These are phyloP conservation scores for Alternaria gansuensis DNA, from an alignment of 2,329 filamentous ascomycete species.

Conservation along the genomic window DNA sequence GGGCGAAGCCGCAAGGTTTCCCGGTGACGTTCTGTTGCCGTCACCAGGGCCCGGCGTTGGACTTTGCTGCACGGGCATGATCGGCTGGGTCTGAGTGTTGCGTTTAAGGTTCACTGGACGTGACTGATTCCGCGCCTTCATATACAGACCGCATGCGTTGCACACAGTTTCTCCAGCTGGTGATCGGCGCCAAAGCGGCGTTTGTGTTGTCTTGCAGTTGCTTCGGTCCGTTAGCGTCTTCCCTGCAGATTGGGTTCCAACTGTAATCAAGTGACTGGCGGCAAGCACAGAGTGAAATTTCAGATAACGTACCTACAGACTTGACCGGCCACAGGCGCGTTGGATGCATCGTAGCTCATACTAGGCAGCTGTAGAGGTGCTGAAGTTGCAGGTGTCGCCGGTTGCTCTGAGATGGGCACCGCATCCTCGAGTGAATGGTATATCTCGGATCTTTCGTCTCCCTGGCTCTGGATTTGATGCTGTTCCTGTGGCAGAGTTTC, in stretches of 20 bases:
- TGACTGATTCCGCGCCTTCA: conserved; percentile 90
- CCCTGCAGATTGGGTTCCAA: conserved; percentile 14
- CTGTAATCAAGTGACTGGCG: conserved; percentile 11
- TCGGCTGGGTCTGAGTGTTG: conserved; percentile 59
- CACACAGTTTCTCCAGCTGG: conserved; percentile 94
- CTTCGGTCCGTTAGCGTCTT: conserved; percentile 59
- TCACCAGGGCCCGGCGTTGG: conserved; percentile 51
- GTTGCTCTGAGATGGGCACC: conserved; percentile 40
- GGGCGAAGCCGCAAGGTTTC: conserved; percentile 50
- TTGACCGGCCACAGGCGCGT: conserved; percentile 65
- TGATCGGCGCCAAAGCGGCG: conserved; percentile 92
- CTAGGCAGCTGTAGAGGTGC: conserved; percentile 31
- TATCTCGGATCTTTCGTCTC: conserved; percentile 43
- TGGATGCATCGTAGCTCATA: conserved; percentile 32
- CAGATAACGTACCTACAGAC: conserved; percentile 71
- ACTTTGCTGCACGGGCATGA: conserved; percentile 50
- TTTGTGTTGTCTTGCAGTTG: conserved; percentile 93
- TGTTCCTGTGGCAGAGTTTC: conserved; percentile 31
- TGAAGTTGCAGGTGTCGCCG: conserved; percentile 35
- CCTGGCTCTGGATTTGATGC: conserved; percentile 29
- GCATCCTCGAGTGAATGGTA: conserved; percentile 55
- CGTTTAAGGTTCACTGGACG: conserved; percentile 91
- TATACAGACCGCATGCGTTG: conserved; percentile 95
- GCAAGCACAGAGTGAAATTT: conserved; percentile 4
- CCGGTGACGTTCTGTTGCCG: conserved; percentile 54